A percentile compares a stretch with the other conserved stretches of the same genome.
phyloP scores from a whole-genome alignment of 441 rosid genomes.

The Brassica hybrid region DNA sequence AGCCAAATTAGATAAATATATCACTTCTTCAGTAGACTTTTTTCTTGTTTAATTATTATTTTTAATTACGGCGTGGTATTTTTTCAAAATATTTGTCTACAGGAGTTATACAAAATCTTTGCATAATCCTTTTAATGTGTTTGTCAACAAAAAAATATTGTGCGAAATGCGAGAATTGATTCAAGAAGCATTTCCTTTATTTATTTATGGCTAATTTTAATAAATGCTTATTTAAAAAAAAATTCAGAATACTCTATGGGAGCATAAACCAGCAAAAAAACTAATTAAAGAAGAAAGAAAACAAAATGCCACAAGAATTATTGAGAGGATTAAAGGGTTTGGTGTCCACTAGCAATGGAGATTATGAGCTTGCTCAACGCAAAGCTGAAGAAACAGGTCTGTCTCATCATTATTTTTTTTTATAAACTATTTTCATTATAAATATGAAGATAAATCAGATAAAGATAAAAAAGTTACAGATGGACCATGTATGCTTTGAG shows the following conservation, averaged over 20 bases:
- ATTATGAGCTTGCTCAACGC: conserved; percentile 77
- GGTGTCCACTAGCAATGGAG: conserved; percentile 52
- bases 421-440: not conserved
- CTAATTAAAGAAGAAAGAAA: conserved; percentile 20
- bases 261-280: conserved; percentile 19
- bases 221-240: conserved; percentile 4
- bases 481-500: conserved; percentile 38
- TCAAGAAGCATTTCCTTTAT: not conserved
- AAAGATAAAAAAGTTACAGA: conserved; percentile 8
- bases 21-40: conserved; percentile 5
- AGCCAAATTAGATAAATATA: not conserved
- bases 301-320: conserved; percentile 73
- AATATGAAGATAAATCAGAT: conserved; percentile 5
- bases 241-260: not conserved
- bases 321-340: conserved; percentile 63
- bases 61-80: not conserved
- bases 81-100: not conserved
- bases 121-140: not conserved
- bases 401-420: not conserved
- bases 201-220: not conserved
- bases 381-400: conserved; percentile 97
- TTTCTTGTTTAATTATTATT: not conserved
- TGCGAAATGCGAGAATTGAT: no score
- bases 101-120: not conserved
- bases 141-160: not conserved